phyloP scores from a whole-genome alignment of 345 rosid species.

The Eucalyptus coolabah region DNA sequence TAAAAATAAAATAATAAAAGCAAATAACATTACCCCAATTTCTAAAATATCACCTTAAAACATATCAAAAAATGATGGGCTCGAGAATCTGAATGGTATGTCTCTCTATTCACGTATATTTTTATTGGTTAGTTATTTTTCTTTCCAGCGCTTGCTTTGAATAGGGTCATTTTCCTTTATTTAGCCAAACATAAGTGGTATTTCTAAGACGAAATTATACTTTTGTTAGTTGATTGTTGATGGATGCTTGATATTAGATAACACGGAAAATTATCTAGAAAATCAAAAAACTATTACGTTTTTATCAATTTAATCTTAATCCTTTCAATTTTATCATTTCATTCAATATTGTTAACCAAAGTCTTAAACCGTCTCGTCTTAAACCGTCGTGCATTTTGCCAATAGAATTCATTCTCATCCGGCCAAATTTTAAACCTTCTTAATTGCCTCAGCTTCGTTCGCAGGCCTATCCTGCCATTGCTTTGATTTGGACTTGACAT shows the following conservation, averaged over 20 bases:
- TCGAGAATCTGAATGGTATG: neutral
- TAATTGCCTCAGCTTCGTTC: too few relatives aligned
- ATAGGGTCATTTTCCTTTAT: neutral
- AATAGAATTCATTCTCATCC: too few relatives aligned
- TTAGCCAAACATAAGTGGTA: neutral
- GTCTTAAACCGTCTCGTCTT: too few relatives aligned
- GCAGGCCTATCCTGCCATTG: too few relatives aligned
- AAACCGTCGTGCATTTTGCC: accelerated
- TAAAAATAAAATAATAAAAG: too few relatives aligned
- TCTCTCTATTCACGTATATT: neutral
- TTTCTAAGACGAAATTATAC: neutral
- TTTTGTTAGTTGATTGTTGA: neutral
- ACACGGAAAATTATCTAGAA: accelerated
- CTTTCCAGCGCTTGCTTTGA: neutral
- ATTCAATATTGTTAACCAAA: too few relatives aligned
- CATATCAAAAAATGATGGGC: neutral
- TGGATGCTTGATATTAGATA: accelerated
- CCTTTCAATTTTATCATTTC: too few relatives aligned
- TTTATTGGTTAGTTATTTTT: too few relatives aligned
- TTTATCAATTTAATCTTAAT: accelerated
- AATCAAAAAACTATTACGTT: accelerated
- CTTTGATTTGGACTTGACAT: too few relatives aligned
- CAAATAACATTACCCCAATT: neutral
- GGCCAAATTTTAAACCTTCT: too few relatives aligned
- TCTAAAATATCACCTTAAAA: neutral